Evolutionary conservation across 1,284 basidiomycete species (phyloP), one percentile per base, ranked within the genome.

Genomic region (Tetrapyrgos nigripes): DNA sequence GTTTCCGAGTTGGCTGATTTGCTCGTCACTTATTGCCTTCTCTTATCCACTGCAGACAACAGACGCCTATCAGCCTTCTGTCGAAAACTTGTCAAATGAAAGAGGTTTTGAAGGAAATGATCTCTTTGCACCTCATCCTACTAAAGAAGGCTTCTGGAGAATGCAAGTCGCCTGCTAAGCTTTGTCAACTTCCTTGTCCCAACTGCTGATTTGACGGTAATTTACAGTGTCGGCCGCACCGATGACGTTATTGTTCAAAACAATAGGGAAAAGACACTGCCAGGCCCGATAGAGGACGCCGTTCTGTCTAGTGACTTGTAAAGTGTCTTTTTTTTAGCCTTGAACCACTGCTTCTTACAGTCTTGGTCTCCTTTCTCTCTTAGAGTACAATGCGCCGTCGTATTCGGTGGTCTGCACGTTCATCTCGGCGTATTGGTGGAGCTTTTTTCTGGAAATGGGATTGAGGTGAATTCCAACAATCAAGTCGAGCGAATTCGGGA

Each of bases 161-260:
- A 61, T 81, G 81, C 81, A 58, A 55, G 44, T 28, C n/a, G n/a
- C n/a, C n/a, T n/a, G n/a, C n/a, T n/a, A 24, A 3, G 11, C 6
- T 17, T 31, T 0, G 71, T 45, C 28, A 35, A 43, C 14, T 4
- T 3, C 8, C 31, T 35, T 9, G 17, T 27, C 29, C 23, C 3
- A 9, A 24, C 14, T 10, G 13, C 11, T 4, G n/a, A 35, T 46
- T 44, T n/a, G n/a, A n/a, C n/a, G n/a, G 37, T 21, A 17, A 28
- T 44, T 44, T 50, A 9, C 45, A 78, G 76, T 37, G 72, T 78
- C 26, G 72, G 70, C 1, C 68, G 71, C 4, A 56, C 66, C 5
- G 77, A 79, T 62, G 78, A 79, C 57, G 72, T 78, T 2, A 71
- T 79, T 29, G 69, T 77, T 4, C 78, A 78, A 56, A 69, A 72